A percentile compares a stretch with the other conserved stretches of the same genome.
Evolutionary conservation across 805 yeast species (phyloP).

Genomic region (Lachancea quebecensis): DNA sequence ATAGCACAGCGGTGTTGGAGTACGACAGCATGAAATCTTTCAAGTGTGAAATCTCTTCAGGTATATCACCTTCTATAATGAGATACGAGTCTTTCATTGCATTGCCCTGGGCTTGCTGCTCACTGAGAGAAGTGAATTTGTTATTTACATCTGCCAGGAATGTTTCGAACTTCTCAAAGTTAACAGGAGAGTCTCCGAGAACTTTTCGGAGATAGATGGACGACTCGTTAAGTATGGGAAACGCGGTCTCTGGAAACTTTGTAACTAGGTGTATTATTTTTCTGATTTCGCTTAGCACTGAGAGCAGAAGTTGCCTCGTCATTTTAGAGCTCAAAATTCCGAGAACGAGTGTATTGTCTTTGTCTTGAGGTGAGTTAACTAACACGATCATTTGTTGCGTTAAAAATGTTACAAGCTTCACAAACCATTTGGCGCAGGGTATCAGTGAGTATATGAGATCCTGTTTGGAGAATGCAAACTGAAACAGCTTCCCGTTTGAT

Average conservation of each 20-base stretch:
- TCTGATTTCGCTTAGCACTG: constrained; percentile 60
- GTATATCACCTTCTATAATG: constrained; percentile 55
- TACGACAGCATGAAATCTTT: constrained; percentile 25
- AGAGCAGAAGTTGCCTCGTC: constrained; percentile 59
- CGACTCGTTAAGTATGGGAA: constrained; percentile 32
- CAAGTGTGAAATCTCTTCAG: constrained; percentile 34
- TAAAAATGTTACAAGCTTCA: constrained; percentile 65
- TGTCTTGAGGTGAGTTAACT: constrained; percentile 19
- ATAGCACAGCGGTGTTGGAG: constrained; percentile 25
- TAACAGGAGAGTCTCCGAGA: constrained; percentile 43
- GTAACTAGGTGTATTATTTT: constrained; percentile 49
- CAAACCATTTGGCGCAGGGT: constrained; percentile 83
- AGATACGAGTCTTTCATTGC: constrained; percentile 33
- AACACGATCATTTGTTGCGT: constrained; percentile 65
- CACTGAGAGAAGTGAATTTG: constrained; percentile 25
- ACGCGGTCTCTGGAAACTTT: constrained; percentile 48
- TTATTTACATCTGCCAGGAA: constrained; percentile 52
- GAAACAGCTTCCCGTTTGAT: constrained; percentile 41
- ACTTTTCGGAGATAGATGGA: constrained; percentile 27
- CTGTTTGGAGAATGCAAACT: constrained; percentile 50
- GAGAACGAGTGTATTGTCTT: constrained; percentile 39
- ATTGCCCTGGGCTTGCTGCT: constrained; percentile 16
- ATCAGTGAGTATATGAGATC: constrained; percentile 56
- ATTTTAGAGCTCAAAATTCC: constrained; percentile 62
- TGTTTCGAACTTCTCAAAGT: constrained; percentile 50